Base-by-base conservation (phyloP, 2,329 filamentous ascomycete species). In the Pseudogymnoascus verrucosus region DNA sequence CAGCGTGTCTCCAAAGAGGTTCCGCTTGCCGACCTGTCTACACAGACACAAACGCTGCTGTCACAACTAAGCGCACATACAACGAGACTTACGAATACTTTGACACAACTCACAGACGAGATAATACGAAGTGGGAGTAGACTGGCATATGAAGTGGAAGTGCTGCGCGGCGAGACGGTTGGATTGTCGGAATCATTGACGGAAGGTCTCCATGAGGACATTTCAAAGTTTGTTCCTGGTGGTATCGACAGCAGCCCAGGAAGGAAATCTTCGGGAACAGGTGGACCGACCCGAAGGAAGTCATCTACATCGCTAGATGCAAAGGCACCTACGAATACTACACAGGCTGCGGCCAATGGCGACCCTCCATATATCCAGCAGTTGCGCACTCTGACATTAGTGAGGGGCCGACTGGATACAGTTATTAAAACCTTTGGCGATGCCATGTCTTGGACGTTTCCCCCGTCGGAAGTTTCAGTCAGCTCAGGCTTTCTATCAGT, bases 391-490 rank as follows among this genome's bases (percentile, higher is more conserved):
- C 81, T 99, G 39, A 90, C 89, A 3, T 83, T 89, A 44, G 91
- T 98, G 28, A 89, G 93, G 61, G 78, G 85, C 1, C 89, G 92
- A n/a, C 82, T 99, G 14, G 93, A 98, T 68, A 84, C 87, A 1
- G 93, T 98, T 23, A 92, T 98, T 71, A 89, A 90, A 74, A 89
- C 88, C 0, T 99, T 99, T 74, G 93, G 93, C 42, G 89, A 96
- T 70, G 93, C 95, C 34, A 96, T 98, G 90, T 89, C 96, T 69
- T 98, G 96, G 82, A 89, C 91, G 0, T 86, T 97, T 60, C 91
- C 93, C 0, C 93, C 93, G 0, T 96, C 90, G 0, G 92, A 96
- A 72, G 77, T 93, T 11, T 93, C 90, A 0, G 84, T 96, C 64
- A 85, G 88, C 54, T 93, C 91, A 0, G 92, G 90, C 0, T 92